Conservation (phyloP, 768 basidiomycete species). For the Austroboletus festivus region DNA sequence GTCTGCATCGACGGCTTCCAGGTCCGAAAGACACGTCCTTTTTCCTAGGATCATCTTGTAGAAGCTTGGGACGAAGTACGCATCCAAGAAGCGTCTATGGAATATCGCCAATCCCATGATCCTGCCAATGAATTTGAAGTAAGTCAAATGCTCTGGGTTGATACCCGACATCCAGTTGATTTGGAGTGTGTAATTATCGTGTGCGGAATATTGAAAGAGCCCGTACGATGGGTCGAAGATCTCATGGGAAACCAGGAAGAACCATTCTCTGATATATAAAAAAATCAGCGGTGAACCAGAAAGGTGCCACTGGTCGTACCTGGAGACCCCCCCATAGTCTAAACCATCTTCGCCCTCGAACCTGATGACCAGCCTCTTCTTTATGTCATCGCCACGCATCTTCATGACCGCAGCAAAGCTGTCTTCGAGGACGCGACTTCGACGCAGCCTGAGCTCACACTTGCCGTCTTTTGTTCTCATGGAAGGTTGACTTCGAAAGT, state of each 20-base stretch:
- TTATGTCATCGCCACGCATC: slow-evolving; percentile 65
- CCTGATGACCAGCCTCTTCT: slow-evolving; percentile 66
- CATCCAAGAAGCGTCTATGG: slow-evolving; percentile 74
- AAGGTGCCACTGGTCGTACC: slow-evolving; percentile 38
- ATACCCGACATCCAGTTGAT: slow-evolving; percentile 75
- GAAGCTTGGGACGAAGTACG: slow-evolving; percentile 76
- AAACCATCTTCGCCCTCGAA: slow-evolving; percentile 81
- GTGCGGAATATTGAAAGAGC: slow-evolving; percentile 76
- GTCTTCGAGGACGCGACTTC: slow-evolving; percentile 81
- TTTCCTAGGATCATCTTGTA: slow-evolving; percentile 77
- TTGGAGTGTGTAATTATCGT: slow-evolving; percentile 78
- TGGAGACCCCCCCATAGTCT: slow-evolving; percentile 75
- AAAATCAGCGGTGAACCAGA: slow-evolving; percentile 1
- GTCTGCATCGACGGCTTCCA: slow-evolving; percentile 69
- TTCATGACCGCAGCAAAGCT: slow-evolving; percentile 85
- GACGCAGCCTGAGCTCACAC: slow-evolving; percentile 81
- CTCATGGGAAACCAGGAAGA: slow-evolving; percentile 80
- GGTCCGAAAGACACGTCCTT: slow-evolving; percentile 54
- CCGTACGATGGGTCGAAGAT: slow-evolving; percentile 82
- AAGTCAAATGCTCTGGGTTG: slow-evolving; percentile 74
- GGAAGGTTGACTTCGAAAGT: slow-evolving; percentile 88
- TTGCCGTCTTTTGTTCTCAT: slow-evolving; percentile 76
- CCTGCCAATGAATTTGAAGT: slow-evolving; percentile 81
- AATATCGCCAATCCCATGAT: slow-evolving; percentile 73
- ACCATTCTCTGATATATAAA: slow-evolving; percentile 69